phyloP scores from a whole-genome alignment of 805 yeast genomes.

The Tetrapisispora taiwanensis region DNA sequence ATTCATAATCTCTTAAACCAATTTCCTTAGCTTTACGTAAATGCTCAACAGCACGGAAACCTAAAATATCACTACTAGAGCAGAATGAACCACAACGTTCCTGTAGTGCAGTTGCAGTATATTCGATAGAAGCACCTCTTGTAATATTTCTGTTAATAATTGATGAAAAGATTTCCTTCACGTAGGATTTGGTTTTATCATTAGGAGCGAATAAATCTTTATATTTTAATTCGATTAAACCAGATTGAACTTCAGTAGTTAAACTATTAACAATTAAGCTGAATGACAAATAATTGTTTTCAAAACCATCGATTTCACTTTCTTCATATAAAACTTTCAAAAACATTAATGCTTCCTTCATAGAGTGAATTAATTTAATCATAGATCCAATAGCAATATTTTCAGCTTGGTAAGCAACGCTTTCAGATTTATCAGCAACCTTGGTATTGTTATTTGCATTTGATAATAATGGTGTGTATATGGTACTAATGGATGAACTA shows the following conservation, averaged over 20 bases:
- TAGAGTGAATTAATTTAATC: conserved; percentile 59
- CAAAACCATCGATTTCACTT: conserved; percentile 32
- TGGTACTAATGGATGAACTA: conserved; percentile 34
- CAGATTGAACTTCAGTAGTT: conserved; percentile 55
- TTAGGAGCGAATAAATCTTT: conserved; percentile 69
- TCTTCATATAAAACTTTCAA: conserved; percentile 74
- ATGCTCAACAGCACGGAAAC: conserved; percentile 89
- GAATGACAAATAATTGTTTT: conserved; percentile 34
- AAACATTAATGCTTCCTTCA: conserved; percentile 87
- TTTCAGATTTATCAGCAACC: conserved; percentile 34
- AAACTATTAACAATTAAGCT: conserved; percentile 63
- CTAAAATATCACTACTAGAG: conserved; percentile 83
- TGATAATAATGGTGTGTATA: conserved; percentile 37
- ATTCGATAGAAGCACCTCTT: conserved; percentile 87
- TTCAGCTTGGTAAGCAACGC: conserved; percentile 78
- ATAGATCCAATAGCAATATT: conserved; percentile 77
- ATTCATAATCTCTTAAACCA: conserved; percentile 62
- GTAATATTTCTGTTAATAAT: conserved; percentile 81
- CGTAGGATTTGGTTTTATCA: conserved; percentile 42
- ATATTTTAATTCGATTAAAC: conserved; percentile 57
- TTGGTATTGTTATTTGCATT: conserved; percentile 6
- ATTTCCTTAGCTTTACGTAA: conserved; percentile 75
- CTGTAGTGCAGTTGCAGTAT: conserved; percentile 77
- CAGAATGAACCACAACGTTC: conserved; percentile 93
- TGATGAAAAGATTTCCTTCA: conserved; percentile 80